Evolutionary conservation across 208 protist species (phyloP).

Genomic region (Trypanosoma mega): DNA sequence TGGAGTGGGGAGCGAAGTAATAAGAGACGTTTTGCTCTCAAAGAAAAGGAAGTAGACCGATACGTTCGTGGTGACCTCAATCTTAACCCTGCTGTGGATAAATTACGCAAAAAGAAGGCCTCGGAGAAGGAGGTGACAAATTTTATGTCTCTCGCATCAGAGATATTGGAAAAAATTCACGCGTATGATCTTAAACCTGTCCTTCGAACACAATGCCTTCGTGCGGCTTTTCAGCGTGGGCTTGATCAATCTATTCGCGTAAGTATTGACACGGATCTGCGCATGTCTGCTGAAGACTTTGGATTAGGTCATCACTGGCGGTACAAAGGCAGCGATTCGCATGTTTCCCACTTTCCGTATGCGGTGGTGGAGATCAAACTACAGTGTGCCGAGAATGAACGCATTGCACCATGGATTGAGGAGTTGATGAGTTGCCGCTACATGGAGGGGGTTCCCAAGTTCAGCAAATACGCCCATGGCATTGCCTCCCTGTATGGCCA

Average conservation of each 20-base stretch:
- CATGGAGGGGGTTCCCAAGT: conserved; percentile 90
- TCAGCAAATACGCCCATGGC: conserved; percentile 90
- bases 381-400: conserved; percentile 87
- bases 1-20: conserved; percentile 89
- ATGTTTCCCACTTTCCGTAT: conserved; percentile 79
- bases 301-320: conserved; percentile 85
- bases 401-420: conserved; percentile 87
- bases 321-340: conserved; percentile 69
- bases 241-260: conserved; percentile 84
- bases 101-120: conserved; percentile 73
- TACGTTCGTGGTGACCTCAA: conserved; percentile 73
- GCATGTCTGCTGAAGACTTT: conserved; percentile 82
- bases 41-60: conserved; percentile 77
- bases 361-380: conserved; percentile 89
- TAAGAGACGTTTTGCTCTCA: conserved; percentile 84
- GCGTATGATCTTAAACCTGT: conserved; percentile 85
- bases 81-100: conserved; percentile 66
- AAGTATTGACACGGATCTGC: conserved; percentile 86
- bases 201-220: conserved; percentile 80
- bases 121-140: conserved; percentile 62
- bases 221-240: conserved; percentile 86
- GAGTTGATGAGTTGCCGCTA: conserved; percentile 87
- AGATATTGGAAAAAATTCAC: conserved; percentile 83
- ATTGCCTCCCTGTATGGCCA: conserved; percentile 87
- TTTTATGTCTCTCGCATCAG: conserved; percentile 80